Evolutionary conservation across 2,329 filamentous ascomycete species (phyloP).

Genomic region (Chrysoporthe deuterocubensis): DNA sequence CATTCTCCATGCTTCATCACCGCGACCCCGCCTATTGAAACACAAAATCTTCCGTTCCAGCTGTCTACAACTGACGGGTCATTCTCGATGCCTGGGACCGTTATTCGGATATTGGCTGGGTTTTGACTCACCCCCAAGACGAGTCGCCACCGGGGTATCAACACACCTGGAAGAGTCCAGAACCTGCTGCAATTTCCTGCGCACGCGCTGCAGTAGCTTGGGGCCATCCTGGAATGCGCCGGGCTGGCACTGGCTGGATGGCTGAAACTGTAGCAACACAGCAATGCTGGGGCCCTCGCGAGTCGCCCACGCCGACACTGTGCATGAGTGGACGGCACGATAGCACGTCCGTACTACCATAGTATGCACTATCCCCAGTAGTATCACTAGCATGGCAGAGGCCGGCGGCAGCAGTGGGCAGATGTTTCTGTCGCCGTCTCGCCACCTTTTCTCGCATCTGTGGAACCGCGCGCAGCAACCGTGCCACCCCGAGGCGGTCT

Average conservation of each 20-base stretch:
- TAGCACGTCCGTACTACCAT: neutral
- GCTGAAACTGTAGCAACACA: neutral
- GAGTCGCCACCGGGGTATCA: neutral
- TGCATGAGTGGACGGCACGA: constrained; percentile 2
- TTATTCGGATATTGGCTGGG: neutral
- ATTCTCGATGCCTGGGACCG: neutral
- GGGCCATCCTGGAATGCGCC: neutral
- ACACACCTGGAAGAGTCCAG: neutral
- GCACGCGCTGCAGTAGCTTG: constrained; percentile 1
- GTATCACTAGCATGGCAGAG: neutral
- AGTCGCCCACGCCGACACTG: neutral
- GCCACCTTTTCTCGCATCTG: neutral
- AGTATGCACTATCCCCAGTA: neutral
- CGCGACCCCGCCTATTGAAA: constrained; percentile 14
- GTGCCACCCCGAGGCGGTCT: constrained; percentile 10
- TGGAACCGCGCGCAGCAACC: neutral
- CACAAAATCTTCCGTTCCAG: constrained; percentile 8
- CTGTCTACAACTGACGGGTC: neutral
- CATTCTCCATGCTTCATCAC: neutral
- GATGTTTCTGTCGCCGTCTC: constrained; percentile 11
- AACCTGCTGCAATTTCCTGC: neutral
- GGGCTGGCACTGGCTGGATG: neutral
- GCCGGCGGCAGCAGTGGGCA: constrained; percentile 6
- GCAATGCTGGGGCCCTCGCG: constrained; percentile 1
- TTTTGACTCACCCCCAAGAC: neutral